Conservation (phyloP, 331 rosid species). For the Phaseolus coccineus region DNA sequence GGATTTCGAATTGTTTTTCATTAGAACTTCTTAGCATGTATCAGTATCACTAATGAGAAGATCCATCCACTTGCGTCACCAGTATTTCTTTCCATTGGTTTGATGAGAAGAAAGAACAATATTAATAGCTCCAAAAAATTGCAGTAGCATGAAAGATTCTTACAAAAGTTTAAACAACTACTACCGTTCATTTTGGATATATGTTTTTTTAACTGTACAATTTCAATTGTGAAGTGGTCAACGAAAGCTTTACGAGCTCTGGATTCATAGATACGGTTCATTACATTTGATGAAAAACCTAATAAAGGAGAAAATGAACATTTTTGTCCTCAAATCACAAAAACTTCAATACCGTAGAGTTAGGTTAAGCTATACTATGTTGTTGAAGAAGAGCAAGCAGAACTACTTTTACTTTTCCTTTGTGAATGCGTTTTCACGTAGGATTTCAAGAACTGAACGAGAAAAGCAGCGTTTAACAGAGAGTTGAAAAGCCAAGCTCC, state of each 20-base stretch:
- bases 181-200: neutral
- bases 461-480: slow-evolving; percentile 61
- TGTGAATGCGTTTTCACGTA: slow-evolving; percentile 41
- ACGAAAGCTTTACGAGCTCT: neutral
- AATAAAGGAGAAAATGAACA: neutral
- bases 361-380: neutral
- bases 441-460: slow-evolving; percentile 63
- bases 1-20: no score
- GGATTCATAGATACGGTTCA: neutral
- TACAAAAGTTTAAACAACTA: neutral
- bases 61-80: no score
- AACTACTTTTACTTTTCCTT: neutral
- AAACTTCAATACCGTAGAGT: neutral
- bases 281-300: slow-evolving; percentile 22
- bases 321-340: neutral
- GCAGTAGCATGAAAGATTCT: no score
- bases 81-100: no score
- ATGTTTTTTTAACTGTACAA: neutral
- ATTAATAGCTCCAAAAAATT: no score
- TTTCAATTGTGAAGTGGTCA: neutral
- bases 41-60: no score
- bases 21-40: no score
- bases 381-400: neutral
- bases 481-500: slow-evolving; percentile 91
- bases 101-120: no score